Conservation (phyloP, 306 rosid species). For the Mucuna pruriens region DNA sequence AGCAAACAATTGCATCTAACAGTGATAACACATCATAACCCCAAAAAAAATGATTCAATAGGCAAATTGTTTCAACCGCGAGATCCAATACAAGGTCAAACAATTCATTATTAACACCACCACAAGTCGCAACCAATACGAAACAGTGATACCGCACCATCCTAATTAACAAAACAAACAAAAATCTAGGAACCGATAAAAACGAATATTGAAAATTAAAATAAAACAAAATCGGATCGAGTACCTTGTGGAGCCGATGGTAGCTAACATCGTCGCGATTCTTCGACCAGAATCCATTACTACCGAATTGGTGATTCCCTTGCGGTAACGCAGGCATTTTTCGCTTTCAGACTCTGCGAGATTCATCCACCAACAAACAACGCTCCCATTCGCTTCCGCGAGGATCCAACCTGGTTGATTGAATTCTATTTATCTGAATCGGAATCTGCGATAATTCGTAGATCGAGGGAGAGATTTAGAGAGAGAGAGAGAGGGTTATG, state of each 20-base stretch:
- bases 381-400: constrained; percentile 46
- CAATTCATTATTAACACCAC: constrained; percentile 33
- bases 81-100: constrained; percentile 58
- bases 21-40: constrained; percentile 37
- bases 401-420: constrained; percentile 31
- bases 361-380: constrained; percentile 37
- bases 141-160: constrained; percentile 47
- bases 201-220: constrained; percentile 17
- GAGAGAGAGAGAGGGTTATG: constrained; percentile 40
- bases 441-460: constrained; percentile 2
- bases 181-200: constrained; percentile 19
- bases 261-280: constrained; percentile 70
- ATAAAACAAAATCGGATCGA: constrained; percentile 31
- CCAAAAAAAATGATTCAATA: not conserved
- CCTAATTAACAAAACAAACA: constrained; percentile 13
- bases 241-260: constrained; percentile 94
- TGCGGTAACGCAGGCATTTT: constrained; percentile 83
- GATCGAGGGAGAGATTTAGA: constrained; percentile 50
- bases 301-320: constrained; percentile 65
- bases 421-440: constrained; percentile 29
- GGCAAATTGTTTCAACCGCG: constrained; percentile 30
- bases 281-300: constrained; percentile 86
- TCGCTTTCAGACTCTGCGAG: constrained; percentile 47
- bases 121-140: constrained; percentile 13
- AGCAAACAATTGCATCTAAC: constrained; percentile 4